Base-by-base conservation (phyloP, 805 yeast genomes). In the Blastobotrys terrestris region DNA sequence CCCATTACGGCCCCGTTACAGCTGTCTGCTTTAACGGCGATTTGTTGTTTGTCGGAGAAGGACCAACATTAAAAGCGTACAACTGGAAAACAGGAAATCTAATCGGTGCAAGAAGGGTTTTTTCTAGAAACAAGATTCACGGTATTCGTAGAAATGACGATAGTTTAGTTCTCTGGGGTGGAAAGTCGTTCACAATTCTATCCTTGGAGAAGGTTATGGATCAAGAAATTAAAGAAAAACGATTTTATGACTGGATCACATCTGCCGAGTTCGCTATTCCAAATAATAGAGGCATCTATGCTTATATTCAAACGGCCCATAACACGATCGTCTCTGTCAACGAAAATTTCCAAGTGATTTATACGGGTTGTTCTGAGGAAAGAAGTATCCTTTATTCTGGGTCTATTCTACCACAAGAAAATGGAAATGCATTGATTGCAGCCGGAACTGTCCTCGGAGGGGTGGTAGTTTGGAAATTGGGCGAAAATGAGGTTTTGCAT, bases 381-480 rank as follows among this genome's bases (percentile, higher is more conserved):
- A 83, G 85, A 58, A 86, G 96, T 1, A 85, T 92, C 46, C 72
- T 94, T 39, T 94, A 94, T 65, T 87, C 96, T 3, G 99, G 98
- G 0, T 76, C 87, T 1, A 78, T 92, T 40, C 75, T 77, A 0
- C 58, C 78, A 15, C 53, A 66, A 2, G 64, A 67, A 11, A 73
- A 50, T 6, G 47, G 48, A 3, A 66, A 68, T 39, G 77, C 84
- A 0, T 64, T 77, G 3, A 75, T 89, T 13, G 89, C 89, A 22
- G 91, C 97, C 0, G 99, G 99, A 20, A 92, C 99, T 0, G 97
- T 92, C 2, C 83, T 91, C 83, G 84, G 84, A 47, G 96, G 97
- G 13, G 83, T 88, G 1, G 71, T 87, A 2, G 71, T 90, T 1
- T 92, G 98, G 98, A 65, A 66, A 40, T 59, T 69, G 2, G 67